Evolutionary conservation across 345 rosid genomes (phyloP).

Genomic region (Eucalyptus decipiens): DNA sequence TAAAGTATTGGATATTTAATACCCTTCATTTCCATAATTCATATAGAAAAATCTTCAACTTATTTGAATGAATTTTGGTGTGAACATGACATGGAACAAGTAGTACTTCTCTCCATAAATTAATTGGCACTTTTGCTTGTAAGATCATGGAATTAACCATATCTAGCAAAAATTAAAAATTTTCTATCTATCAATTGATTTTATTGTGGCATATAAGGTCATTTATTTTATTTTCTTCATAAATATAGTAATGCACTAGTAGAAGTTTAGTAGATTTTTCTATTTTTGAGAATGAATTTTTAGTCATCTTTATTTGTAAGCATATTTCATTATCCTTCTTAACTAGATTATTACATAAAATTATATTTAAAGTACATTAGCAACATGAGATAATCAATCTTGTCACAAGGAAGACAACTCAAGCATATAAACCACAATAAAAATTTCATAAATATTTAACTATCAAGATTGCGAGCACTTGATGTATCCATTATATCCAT

Average conservation of each 20-base stretch:
- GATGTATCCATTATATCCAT: background rate
- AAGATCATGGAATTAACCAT: background rate
- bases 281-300: background rate
- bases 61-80: background rate
- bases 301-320: background rate
- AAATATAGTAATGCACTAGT: background rate
- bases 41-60: background rate
- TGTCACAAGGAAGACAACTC: background rate
- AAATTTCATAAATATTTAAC: too few relatives aligned
- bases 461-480: background rate
- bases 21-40: background rate
- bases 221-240: background rate
- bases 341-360: background rate
- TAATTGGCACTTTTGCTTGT: background rate
- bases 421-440: background rate
- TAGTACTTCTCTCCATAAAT: background rate
- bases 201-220: background rate
- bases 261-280: background rate
- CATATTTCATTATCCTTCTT: background rate
- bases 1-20: background rate
- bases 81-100: background rate
- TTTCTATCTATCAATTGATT: background rate
- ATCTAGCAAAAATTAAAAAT: accelerated
- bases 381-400: background rate
- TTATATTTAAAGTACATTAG: background rate